Percentiles rank a stretch among this genome's conserved stretches.
Evolutionary conservation across 78 protist genomes (phyloP).

Genomic region (Cavenderia fasciculata): DNA sequence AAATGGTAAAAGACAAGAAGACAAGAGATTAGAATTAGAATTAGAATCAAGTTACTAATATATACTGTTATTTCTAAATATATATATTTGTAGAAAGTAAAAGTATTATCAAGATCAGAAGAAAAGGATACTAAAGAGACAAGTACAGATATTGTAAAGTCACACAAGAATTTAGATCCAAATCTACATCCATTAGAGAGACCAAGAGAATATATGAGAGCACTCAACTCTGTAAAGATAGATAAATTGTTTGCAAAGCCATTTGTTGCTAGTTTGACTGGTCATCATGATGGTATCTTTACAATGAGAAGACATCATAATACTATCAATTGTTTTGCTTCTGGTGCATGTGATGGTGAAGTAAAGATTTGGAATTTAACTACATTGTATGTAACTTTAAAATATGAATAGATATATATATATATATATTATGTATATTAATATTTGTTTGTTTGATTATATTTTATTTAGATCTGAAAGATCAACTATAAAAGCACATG

Average conservation of each 20-base stretch:
- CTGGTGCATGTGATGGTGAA: slow-evolving; percentile 46
- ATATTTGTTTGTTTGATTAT: background rate
- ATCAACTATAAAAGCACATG: slow-evolving; percentile 75
- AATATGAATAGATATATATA: background rate
- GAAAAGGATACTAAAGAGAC: slow-evolving; percentile 66
- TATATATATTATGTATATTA: background rate
- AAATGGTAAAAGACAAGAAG: no score
- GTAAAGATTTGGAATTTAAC: slow-evolving; percentile 52
- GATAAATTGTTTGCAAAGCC: slow-evolving; percentile 96
- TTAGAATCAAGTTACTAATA: no score
- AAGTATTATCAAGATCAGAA: slow-evolving; percentile 82
- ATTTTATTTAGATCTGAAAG: slow-evolving; percentile 9
- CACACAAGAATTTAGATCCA: slow-evolving; percentile 90
- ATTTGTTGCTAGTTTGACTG: slow-evolving; percentile 86
- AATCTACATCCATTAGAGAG: slow-evolving; percentile 93
- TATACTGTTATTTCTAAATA: no score
- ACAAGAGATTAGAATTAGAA: no score
- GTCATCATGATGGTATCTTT: slow-evolving; percentile 74
- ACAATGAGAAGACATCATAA: slow-evolving; percentile 57
- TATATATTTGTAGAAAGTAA: slow-evolving; percentile 81
- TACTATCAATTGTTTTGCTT: slow-evolving; percentile 45
- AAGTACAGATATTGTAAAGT: slow-evolving; percentile 48
- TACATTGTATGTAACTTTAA: background rate
- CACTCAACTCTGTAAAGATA: slow-evolving; percentile 92
- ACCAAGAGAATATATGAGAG: slow-evolving; percentile 93